phyloP scores from a whole-genome alignment of 306 rosid genomes.

The Neltuma alba region DNA sequence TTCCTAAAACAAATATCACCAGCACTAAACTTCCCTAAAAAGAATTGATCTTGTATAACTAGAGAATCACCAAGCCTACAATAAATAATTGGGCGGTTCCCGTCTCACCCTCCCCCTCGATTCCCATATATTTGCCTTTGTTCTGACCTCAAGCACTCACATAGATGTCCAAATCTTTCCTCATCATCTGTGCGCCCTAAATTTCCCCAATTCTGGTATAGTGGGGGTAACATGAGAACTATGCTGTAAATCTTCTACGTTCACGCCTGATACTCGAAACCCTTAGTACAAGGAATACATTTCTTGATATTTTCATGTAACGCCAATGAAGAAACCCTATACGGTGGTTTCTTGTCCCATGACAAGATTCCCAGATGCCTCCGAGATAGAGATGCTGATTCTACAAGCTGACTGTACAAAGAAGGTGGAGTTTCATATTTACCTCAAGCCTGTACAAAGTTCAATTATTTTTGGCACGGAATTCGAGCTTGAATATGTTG shows the following conservation, averaged over 20 bases:
- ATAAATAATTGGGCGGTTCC: conserved; percentile 24
- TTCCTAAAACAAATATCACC: conserved; percentile 32
- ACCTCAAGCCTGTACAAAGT: neutral
- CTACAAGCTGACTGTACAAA: conserved; percentile 38
- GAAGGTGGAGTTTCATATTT: conserved; percentile 25
- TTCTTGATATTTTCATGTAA: conserved; percentile 30
- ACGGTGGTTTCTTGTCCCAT: conserved; percentile 35
- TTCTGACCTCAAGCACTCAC: conserved; percentile 19
- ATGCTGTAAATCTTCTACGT: conserved; percentile 34
- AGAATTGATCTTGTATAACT: conserved; percentile 45
- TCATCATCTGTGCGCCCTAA: conserved; percentile 24
- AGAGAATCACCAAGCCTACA: conserved; percentile 35
- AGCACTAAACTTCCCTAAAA: conserved; percentile 41
- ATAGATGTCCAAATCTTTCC: conserved; percentile 24
- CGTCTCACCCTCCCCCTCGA: conserved; percentile 15
- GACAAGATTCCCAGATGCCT: conserved; percentile 33
- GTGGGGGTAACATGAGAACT: conserved; percentile 28
- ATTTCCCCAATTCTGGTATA: conserved; percentile 32
- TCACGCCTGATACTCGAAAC: conserved; percentile 38
- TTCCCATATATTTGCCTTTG: conserved; percentile 23
- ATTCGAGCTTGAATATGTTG: conserved; percentile 49
- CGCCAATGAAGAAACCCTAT: conserved; percentile 29
- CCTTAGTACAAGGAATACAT: conserved; percentile 45
- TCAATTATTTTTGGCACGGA: conserved; percentile 56
- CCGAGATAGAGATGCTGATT: conserved; percentile 31